Percentiles rank a stretch among this genome's conserved stretches.
These are phyloP conservation scores for Cladobotryum mycophilum DNA, from an alignment of 2,329 filamentous ascomycete species.

Conservation along the genomic window DNA sequence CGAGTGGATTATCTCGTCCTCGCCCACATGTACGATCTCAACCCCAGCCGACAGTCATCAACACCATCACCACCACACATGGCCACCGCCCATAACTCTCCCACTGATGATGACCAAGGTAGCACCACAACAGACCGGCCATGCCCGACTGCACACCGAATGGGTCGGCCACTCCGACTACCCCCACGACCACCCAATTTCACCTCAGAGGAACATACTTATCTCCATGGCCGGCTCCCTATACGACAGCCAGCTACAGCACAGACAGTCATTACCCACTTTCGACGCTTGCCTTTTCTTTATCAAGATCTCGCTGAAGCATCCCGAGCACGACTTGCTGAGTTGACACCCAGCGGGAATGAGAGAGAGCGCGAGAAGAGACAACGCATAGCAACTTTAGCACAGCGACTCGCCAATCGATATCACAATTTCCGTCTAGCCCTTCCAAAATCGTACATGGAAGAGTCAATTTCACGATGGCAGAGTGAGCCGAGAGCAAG, in stretches of 20 bases:
- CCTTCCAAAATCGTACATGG: slow-evolving; percentile 10
- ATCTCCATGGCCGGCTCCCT: too few species aligned
- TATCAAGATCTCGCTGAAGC: too few species aligned
- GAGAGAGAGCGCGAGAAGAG: neutral
- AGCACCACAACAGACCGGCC: neutral
- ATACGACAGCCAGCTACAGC: too few species aligned
- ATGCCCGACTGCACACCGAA: too few species aligned
- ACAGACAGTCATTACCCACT: too few species aligned
- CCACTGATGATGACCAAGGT: slow-evolving; percentile 9
- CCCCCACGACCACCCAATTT: too few species aligned
- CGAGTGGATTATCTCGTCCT: neutral
- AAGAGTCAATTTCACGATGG: slow-evolving; percentile 5
- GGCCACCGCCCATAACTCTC: neutral
- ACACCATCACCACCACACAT: neutral
- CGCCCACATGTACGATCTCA: neutral
- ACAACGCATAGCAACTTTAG: slow-evolving; percentile 10
- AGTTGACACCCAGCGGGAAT: too few species aligned
- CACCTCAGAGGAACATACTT: too few species aligned
- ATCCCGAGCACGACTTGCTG: too few species aligned
- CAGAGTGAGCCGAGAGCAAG: slow-evolving; percentile 7
- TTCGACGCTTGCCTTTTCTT: too few species aligned
- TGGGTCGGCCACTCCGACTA: too few species aligned
- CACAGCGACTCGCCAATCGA: slow-evolving; percentile 8
- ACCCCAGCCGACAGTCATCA: neutral
- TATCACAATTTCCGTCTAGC: neutral